Conservation (phyloP, 345 rosid species). For the Lepidium africanum region DNA sequence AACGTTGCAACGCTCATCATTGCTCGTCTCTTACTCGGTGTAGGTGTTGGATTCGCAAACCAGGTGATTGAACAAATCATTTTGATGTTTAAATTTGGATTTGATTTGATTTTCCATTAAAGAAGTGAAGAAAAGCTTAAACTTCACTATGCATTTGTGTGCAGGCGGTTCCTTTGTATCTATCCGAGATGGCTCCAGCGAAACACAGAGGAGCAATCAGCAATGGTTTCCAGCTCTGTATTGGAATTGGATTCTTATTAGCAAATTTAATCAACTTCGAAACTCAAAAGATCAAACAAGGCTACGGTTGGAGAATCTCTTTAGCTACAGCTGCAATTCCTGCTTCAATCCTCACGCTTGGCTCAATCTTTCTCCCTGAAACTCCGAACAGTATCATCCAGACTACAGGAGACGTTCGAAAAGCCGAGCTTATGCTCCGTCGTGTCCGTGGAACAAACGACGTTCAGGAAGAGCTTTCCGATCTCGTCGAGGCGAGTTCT, state of each 20-base stretch:
- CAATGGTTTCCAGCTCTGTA: constrained; percentile 59
- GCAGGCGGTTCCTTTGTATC: constrained; percentile 79
- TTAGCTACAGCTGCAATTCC: constrained; percentile 62
- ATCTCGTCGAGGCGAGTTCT: constrained; percentile 46
- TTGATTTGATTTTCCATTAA: no score
- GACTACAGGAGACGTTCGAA: constrained; percentile 18
- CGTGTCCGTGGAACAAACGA: constrained; percentile 49
- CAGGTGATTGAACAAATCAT: constrained; percentile 56
- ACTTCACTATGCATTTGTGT: not conserved
- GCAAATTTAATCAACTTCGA: constrained; percentile 60
- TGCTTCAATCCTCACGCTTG: constrained; percentile 49
- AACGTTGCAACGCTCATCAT: constrained; percentile 53
- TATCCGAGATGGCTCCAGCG: constrained; percentile 82
- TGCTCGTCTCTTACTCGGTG: constrained; percentile 62
- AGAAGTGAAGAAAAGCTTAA: no score
- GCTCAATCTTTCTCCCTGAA: constrained; percentile 61
- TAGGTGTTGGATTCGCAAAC: constrained; percentile 71
- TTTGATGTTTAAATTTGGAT: no score
- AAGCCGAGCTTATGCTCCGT: constrained; percentile 43
- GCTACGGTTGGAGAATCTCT: constrained; percentile 78
- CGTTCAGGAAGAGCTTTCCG: constrained; percentile 50
- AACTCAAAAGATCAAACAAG: constrained; percentile 49
- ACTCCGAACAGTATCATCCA: constrained; percentile 69
- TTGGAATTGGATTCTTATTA: constrained; percentile 48
- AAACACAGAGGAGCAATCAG: constrained; percentile 70